Conservation (phyloP, 2,329 filamentous ascomycete genomes). For the Neofusicoccum parvum region DNA sequence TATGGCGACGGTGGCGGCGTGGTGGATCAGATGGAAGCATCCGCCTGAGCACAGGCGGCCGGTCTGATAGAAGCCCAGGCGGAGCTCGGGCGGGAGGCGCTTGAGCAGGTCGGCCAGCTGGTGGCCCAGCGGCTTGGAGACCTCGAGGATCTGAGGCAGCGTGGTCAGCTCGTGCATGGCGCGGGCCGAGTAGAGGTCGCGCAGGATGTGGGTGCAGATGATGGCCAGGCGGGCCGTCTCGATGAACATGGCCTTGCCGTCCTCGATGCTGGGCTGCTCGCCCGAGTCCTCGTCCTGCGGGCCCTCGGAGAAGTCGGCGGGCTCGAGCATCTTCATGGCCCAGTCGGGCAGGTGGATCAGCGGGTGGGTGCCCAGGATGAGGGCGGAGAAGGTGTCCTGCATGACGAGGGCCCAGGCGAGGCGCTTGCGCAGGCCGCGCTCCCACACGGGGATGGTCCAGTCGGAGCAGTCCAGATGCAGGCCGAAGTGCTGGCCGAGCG, state of each 20-base stretch:
- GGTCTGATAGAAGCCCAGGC: slow-evolving; percentile 6
- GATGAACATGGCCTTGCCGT: slow-evolving; percentile 49
- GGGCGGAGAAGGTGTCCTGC: slow-evolving; percentile 65
- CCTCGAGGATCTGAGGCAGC: slow-evolving; percentile 54
- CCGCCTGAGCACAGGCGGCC: slow-evolving; percentile 26
- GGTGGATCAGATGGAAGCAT: slow-evolving; percentile 50
- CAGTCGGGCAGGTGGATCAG: slow-evolving; percentile 59
- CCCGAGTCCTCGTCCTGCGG: slow-evolving; percentile 32
- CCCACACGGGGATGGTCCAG: slow-evolving; percentile 66
- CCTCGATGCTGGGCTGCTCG: slow-evolving; percentile 37
- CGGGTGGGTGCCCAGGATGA: slow-evolving; percentile 60
- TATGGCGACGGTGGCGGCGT: slow-evolving; percentile 49
- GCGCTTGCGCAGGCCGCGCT: slow-evolving; percentile 63
- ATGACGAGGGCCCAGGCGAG: slow-evolving; percentile 67
- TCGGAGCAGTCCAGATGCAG: slow-evolving; percentile 58
- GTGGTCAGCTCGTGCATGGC: slow-evolving; percentile 48
- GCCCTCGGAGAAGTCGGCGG: slow-evolving; percentile 47
- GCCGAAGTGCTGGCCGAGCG: slow-evolving; percentile 42
- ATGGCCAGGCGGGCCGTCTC: slow-evolving; percentile 56
- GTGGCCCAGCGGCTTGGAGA: slow-evolving; percentile 48
- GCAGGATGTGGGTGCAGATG: slow-evolving; percentile 54
- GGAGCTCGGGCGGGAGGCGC: slow-evolving; percentile 50
- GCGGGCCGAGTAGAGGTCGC: slow-evolving; percentile 55
- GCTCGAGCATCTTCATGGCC: slow-evolving; percentile 52
- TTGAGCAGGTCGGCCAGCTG: slow-evolving; percentile 30